These are phyloP conservation scores for Lindgomyces ingoldianus DNA, from an alignment of 495 filamentous ascomycete species.

Conservation along the genomic window DNA sequence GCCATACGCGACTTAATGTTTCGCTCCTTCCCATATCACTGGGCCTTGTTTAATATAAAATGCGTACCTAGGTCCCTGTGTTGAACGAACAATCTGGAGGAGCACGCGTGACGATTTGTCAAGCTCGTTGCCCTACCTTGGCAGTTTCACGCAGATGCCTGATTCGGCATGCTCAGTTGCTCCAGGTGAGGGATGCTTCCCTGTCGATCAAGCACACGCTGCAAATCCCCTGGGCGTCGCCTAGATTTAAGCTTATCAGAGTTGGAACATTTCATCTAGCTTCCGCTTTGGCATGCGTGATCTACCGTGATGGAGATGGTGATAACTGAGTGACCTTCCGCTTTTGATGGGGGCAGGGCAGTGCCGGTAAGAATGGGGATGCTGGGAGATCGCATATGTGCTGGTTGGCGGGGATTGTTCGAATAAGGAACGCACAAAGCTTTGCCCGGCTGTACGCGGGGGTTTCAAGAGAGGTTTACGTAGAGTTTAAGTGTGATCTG, in stretches of 20 bases:
- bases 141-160: slow-evolving; percentile 23
- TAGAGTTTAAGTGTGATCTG: too few relatives aligned
- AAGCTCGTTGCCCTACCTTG: slow-evolving; percentile 6
- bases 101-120: slow-evolving; percentile 28
- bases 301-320: not conserved
- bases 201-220: slow-evolving; percentile 25
- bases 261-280: slow-evolving; percentile 4
- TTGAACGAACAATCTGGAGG: not conserved
- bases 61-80: not conserved
- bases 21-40: not conserved
- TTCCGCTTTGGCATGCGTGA: slow-evolving; percentile 10
- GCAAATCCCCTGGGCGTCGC: not conserved
- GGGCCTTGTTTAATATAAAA: slow-evolving; percentile 1
- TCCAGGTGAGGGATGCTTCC: slow-evolving; percentile 9
- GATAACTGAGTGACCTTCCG: slow-evolving; percentile 24
- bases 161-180: slow-evolving; percentile 17
- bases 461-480: too few relatives aligned
- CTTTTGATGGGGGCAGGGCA: slow-evolving; percentile 15
- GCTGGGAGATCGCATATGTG: not conserved
- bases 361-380: not conserved
- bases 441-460: too few relatives aligned
- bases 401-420: not conserved
- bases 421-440: not conserved
- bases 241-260: slow-evolving; percentile 18
- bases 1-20: slow-evolving; percentile 16